phyloP scores from a whole-genome alignment of 2,329 filamentous ascomycete genomes.

The Apiospora rasikravindrae region DNA sequence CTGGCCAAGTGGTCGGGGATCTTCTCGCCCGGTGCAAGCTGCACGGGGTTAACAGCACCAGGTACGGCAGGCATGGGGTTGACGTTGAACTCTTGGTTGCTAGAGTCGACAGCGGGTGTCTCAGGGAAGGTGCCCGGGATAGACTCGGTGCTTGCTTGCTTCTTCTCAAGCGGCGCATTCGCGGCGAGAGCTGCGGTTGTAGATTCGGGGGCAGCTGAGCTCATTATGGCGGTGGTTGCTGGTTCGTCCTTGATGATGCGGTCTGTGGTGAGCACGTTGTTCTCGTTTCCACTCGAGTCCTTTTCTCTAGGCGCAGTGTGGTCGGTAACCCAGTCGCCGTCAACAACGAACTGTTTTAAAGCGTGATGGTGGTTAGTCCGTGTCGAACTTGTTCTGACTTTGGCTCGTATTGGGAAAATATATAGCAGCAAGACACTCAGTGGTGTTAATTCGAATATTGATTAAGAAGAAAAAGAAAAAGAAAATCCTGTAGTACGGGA shows the following conservation, averaged over 20 bases:
- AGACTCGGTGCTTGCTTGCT: slow-evolving; percentile 44
- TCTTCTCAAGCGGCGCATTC: slow-evolving; percentile 60
- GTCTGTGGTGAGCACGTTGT: slow-evolving; percentile 85
- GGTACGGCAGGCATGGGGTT: slow-evolving; percentile 67
- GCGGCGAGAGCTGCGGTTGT: slow-evolving; percentile 74
- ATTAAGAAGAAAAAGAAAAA: neutral
- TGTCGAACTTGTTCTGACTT: neutral
- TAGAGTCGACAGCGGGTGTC: slow-evolving; percentile 61
- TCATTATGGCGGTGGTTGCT: slow-evolving; percentile 61
- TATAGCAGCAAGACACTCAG: slow-evolving; percentile 2
- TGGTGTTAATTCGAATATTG: neutral
- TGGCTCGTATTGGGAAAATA: neutral
- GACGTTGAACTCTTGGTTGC: slow-evolving; percentile 60
- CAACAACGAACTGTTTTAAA: slow-evolving; percentile 81
- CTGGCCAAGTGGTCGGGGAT: slow-evolving; percentile 73
- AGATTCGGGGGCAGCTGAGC: slow-evolving; percentile 71
- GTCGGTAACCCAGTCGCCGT: slow-evolving; percentile 89
- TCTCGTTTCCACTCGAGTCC: slow-evolving; percentile 83
- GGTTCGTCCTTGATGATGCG: slow-evolving; percentile 62
- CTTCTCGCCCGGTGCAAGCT: slow-evolving; percentile 78
- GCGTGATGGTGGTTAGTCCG: neutral
- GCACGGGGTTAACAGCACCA: slow-evolving; percentile 78
- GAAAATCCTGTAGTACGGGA: neutral
- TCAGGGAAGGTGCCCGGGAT: slow-evolving; percentile 74
- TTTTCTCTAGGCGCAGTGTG: slow-evolving; percentile 79